Evolutionary conservation across 208 protist species (phyloP).

Genomic region (Herpetomonas tarakana): DNA sequence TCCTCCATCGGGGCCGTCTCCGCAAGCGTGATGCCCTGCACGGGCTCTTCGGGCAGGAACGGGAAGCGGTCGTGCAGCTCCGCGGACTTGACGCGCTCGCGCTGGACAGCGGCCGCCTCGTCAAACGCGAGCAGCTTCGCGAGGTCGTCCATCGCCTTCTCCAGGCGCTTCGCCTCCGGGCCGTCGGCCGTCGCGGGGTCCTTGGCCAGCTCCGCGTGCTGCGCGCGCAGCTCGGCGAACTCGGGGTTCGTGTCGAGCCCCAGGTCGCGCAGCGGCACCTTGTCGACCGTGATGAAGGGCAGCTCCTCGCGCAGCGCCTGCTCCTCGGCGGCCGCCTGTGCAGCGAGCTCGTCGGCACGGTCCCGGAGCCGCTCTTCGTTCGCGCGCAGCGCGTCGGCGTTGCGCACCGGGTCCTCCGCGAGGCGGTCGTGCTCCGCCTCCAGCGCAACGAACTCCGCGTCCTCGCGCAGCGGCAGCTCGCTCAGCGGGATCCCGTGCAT

Average conservation of each 20-base stretch:
- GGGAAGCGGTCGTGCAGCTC: conserved; percentile 34
- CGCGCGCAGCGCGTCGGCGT: neutral
- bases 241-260: conserved; percentile 24
- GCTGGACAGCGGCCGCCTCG: conserved; percentile 16
- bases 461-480: conserved; percentile 11
- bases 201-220: conserved; percentile 29
- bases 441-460: conserved; percentile 15
- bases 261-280: conserved; percentile 31
- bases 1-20: conserved; percentile 33
- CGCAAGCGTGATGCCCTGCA: conserved; percentile 24
- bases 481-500: conserved; percentile 9
- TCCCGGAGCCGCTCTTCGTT: conserved; percentile 23
- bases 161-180: conserved; percentile 28
- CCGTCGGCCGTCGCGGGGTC: conserved; percentile 19
- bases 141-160: conserved; percentile 40
- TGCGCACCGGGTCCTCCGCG: neutral
- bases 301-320: conserved; percentile 16
- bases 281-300: conserved; percentile 23
- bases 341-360: conserved; percentile 14
- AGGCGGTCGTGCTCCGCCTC: conserved; percentile 13
- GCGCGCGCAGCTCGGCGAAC: conserved; percentile 23
- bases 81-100: conserved; percentile 21
- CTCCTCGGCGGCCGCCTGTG: conserved; percentile 16
- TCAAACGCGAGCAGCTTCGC: conserved; percentile 34
- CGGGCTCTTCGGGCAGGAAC: conserved; percentile 43